phyloP scores from a whole-genome alignment of 768 basidiomycete genomes.

The Mycena chlorophos region DNA sequence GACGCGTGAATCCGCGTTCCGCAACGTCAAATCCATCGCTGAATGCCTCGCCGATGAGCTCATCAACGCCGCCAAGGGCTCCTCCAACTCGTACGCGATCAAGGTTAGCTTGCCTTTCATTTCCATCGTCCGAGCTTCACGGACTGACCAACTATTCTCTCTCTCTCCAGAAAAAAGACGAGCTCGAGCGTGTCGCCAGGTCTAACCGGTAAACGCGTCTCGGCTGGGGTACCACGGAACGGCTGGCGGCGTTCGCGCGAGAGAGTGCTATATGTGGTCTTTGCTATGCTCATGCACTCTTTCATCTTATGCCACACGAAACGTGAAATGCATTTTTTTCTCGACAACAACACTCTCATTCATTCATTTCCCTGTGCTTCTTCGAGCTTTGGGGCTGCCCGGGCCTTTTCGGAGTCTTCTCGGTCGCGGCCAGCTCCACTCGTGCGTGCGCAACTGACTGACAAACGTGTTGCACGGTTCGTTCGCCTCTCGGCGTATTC shows the following conservation, averaged over 20 bases:
- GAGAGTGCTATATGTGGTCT: slow-evolving; percentile 9
- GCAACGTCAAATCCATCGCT: slow-evolving; percentile 98
- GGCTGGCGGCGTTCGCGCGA: slow-evolving; percentile 23
- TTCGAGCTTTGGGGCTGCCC: too few relatives aligned
- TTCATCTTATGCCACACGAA: too few relatives aligned
- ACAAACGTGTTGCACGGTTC: too few relatives aligned
- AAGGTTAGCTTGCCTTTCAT: slow-evolving; percentile 60
- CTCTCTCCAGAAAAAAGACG: slow-evolving; percentile 86
- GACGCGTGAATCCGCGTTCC: slow-evolving; percentile 99
- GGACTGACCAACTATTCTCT: neutral
- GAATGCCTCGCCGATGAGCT: slow-evolving; percentile 99
- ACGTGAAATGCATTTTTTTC: too few relatives aligned
- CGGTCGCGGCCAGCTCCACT: too few relatives aligned
- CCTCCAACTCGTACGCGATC: slow-evolving; percentile 99
- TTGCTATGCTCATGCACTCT: slow-evolving; percentile 24
- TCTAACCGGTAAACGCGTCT: slow-evolving; percentile 91
- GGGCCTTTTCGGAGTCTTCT: too few relatives aligned
- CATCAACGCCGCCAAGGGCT: slow-evolving; percentile 99
- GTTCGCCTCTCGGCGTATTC: too few relatives aligned
- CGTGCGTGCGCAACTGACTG: too few relatives aligned
- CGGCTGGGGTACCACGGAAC: too few relatives aligned
- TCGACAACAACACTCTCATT: too few relatives aligned
- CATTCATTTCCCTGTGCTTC: neutral
- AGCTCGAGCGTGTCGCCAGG: slow-evolving; percentile 99
- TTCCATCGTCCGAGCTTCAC: neutral